These are phyloP conservation scores for Galeopsis tetrahit DNA, from an alignment of 257 asterid species.

Conservation along the genomic window DNA sequence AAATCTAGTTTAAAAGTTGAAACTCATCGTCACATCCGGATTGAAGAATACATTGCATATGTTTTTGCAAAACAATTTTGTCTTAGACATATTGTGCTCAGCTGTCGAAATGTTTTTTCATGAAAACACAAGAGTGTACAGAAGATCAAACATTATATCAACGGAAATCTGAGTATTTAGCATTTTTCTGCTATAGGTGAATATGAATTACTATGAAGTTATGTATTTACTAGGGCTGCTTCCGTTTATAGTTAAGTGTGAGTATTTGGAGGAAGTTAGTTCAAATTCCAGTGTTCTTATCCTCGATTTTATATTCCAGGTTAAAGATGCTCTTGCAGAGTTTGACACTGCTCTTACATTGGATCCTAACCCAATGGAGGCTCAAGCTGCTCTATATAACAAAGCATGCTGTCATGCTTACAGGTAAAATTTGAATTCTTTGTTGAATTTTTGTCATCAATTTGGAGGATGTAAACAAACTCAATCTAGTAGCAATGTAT, in stretches of 20 bases:
- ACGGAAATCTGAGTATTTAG: neutral
- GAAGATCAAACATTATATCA: neutral
- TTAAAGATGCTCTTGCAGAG: slow-evolving; percentile 84
- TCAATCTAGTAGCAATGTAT: neutral
- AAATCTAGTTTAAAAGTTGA: slow-evolving; percentile 6
- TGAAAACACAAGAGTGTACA: neutral
- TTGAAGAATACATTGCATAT: neutral
- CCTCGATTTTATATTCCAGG: slow-evolving; percentile 50
- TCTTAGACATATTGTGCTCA: neutral
- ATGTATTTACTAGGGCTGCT: slow-evolving; percentile 3
- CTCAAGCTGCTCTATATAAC: slow-evolving; percentile 96
- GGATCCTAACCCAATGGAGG: slow-evolving; percentile 73
- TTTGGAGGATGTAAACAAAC: slow-evolving; percentile 10
- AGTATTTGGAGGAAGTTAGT: slow-evolving; percentile 15
- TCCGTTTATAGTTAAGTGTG: slow-evolving; percentile 14
- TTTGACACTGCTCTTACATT: slow-evolving; percentile 91
- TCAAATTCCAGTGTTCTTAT: slow-evolving; percentile 6
- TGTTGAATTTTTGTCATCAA: neutral
- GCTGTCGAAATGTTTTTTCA: neutral
- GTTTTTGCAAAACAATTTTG: neutral
- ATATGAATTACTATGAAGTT: neutral
- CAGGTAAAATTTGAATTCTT: slow-evolving; percentile 50
- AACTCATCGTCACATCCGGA: neutral
- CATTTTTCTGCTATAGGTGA: slow-evolving; percentile 1
- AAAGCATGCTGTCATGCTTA: slow-evolving; percentile 99